phyloP scores from a whole-genome alignment of 768 basidiomycete genomes.

The Mrakia blollopis region DNA sequence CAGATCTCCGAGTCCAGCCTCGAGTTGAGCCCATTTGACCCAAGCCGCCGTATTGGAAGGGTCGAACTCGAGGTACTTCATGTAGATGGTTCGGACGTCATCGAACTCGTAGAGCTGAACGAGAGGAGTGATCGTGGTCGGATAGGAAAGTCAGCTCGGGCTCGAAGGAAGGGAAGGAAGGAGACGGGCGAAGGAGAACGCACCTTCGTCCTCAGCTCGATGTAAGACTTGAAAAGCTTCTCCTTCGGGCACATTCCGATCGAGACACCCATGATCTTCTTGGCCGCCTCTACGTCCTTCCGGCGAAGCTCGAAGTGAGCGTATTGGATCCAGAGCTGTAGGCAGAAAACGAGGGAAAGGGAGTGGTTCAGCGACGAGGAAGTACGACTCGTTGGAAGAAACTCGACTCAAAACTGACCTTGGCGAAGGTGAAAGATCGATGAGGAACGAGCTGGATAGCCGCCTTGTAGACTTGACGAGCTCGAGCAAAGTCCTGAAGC shows the following conservation, averaged over 20 bases:
- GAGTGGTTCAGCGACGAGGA: neutral
- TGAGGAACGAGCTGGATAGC: conserved; percentile 85
- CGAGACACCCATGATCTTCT: conserved; percentile 80
- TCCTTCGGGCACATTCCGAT: conserved; percentile 98
- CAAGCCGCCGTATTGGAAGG: conserved; percentile 85
- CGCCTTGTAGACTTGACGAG: conserved; percentile 88
- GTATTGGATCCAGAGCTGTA: conserved; percentile 74
- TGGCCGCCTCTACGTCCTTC: conserved; percentile 72
- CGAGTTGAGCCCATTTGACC: conserved; percentile 93
- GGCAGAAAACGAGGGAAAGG: neutral
- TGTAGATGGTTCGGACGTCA: conserved; percentile 79
- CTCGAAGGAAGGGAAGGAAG: neutral
- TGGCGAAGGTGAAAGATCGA: conserved; percentile 95
- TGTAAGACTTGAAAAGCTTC: conserved; percentile 90
- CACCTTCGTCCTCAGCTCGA: conserved; percentile 86
- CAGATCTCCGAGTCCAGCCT: conserved; percentile 78
- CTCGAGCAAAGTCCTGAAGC: conserved; percentile 69
- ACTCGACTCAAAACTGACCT: conserved; percentile 45
- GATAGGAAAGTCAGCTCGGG: neutral
- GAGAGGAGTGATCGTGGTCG: too few relatives aligned
- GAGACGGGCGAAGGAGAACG: conserved; percentile 32
- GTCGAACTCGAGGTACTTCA: conserved; percentile 94
- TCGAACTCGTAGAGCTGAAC: conserved; percentile 86
- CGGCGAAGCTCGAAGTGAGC: conserved; percentile 86
- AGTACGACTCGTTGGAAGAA: too few relatives aligned